Percentiles rank a stretch among this genome's conserved stretches.
These are phyloP conservation scores for Aspergillus sergii DNA, from an alignment of 2,329 filamentous ascomycete genomes.

Conservation along the genomic window DNA sequence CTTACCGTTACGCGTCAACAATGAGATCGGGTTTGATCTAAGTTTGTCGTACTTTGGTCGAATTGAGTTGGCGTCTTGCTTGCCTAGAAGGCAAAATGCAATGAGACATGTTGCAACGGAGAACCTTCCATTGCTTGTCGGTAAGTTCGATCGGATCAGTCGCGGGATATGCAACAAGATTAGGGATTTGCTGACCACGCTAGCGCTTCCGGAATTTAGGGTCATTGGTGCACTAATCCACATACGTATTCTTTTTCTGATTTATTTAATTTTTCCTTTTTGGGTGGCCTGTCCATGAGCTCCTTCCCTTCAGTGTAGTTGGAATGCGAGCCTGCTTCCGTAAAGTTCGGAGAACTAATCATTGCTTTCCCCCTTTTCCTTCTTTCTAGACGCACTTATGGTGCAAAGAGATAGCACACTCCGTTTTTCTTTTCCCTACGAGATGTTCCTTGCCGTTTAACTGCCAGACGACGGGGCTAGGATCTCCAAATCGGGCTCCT, in stretches of 20 bases:
- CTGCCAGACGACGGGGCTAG: background rate
- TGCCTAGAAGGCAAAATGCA: background rate
- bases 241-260: background rate
- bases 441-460: background rate
- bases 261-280: background rate
- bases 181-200: background rate
- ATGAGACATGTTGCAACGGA: background rate
- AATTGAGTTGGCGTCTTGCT: background rate
- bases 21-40: background rate
- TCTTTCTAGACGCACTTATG: background rate
- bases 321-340: background rate
- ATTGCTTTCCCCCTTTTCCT: background rate
- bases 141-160: background rate
- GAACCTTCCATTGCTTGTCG: background rate
- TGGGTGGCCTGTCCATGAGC: background rate
- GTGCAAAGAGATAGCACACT: background rate
- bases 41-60: background rate
- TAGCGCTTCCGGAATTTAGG: background rate
- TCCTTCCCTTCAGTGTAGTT: background rate
- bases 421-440: background rate
- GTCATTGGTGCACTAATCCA: background rate
- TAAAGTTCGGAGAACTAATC: background rate
- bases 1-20: background rate
- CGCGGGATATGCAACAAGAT: background rate
- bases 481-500: slow-evolving; percentile 10